A percentile compares a stretch with the other conserved stretches of the same genome.
These are phyloP conservation scores for Teratosphaeria pseudoeucalypti DNA, from an alignment of 2,329 filamentous ascomycete species.

Conservation along the genomic window DNA sequence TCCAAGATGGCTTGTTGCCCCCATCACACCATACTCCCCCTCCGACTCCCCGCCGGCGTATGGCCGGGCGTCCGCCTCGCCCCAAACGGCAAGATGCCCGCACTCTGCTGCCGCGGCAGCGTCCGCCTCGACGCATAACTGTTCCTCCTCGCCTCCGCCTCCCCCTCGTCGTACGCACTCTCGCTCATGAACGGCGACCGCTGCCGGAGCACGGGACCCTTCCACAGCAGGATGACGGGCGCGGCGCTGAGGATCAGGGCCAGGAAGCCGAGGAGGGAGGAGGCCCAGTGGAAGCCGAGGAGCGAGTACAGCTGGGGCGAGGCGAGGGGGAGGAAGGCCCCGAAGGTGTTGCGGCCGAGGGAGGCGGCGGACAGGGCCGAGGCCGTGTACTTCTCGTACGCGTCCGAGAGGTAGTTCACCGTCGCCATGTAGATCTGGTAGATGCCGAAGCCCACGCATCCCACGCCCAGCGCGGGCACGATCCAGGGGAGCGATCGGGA, in stretches of 20 bases:
- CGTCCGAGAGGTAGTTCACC: conserved; percentile 37
- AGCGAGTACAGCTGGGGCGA: conserved; percentile 34
- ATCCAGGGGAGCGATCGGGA: conserved; percentile 31
- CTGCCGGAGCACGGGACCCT: conserved; percentile 18
- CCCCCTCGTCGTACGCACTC: conserved; percentile 17
- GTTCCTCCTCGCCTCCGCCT: conserved; percentile 11
- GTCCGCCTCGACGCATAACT: conserved; percentile 5
- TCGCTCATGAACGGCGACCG: conserved; percentile 22
- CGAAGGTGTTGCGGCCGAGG: conserved; percentile 36
- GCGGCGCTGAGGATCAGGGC: conserved; percentile 24
- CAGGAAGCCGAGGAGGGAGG: conserved; percentile 33
- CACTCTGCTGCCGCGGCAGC: conserved; percentile 3
- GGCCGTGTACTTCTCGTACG: conserved; percentile 38
- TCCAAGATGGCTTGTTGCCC: neutral
- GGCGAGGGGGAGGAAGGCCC: conserved; percentile 37
- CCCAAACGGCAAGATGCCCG: neutral
- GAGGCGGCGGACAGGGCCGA: conserved; percentile 35
- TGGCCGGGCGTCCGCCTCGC: neutral
- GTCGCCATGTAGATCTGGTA: conserved; percentile 42
- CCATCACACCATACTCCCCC: neutral
- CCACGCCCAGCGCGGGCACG: conserved; percentile 38
- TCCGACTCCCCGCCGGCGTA: neutral
- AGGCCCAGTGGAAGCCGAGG: conserved; percentile 38
- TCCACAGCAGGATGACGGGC: conserved; percentile 29
- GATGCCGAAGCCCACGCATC: conserved; percentile 42